Evolutionary conservation across 805 yeast species (phyloP).

Genomic region (Saccharomycopsis oosterbeekiorum): DNA sequence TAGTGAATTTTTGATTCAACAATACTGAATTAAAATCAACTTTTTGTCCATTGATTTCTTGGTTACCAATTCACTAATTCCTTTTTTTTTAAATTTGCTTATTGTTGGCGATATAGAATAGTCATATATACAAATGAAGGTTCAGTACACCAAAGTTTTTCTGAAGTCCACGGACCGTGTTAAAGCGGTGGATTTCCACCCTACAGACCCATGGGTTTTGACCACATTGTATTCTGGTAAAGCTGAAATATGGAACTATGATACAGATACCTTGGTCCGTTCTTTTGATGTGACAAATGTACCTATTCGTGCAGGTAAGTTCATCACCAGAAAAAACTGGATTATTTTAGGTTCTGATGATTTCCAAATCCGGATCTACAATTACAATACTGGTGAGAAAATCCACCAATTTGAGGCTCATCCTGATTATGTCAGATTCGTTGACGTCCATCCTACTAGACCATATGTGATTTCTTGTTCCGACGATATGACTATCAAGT

Average conservation of each 20-base stretch:
- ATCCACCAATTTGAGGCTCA: slow-evolving; percentile 95
- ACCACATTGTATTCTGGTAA: slow-evolving; percentile 86
- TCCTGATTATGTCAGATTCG: slow-evolving; percentile 89
- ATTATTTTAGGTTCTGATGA: slow-evolving; percentile 94
- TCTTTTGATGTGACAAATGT: slow-evolving; percentile 90
- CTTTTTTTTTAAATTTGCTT: neutral
- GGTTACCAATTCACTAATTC: neutral
- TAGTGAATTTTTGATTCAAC: neutral
- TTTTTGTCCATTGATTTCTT: neutral
- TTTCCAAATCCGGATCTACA: slow-evolving; percentile 85
- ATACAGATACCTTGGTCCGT: slow-evolving; percentile 73
- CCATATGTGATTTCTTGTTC: slow-evolving; percentile 83
- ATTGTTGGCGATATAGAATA: neutral
- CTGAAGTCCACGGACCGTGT: slow-evolving; percentile 68
- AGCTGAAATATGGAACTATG: slow-evolving; percentile 91
- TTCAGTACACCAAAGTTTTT: neutral
- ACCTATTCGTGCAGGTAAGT: slow-evolving; percentile 93
- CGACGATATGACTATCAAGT: slow-evolving; percentile 83
- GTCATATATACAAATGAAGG: neutral
- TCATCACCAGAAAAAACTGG: slow-evolving; percentile 96
- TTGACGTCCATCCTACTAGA: slow-evolving; percentile 90
- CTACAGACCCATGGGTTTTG: slow-evolving; percentile 93
- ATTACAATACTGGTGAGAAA: slow-evolving; percentile 92
- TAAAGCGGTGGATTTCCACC: slow-evolving; percentile 96
- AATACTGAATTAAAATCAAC: too few species aligned